These are phyloP conservation scores for Lotmaria passim DNA, from an alignment of 208 protist genomes.

Conservation along the genomic window DNA sequence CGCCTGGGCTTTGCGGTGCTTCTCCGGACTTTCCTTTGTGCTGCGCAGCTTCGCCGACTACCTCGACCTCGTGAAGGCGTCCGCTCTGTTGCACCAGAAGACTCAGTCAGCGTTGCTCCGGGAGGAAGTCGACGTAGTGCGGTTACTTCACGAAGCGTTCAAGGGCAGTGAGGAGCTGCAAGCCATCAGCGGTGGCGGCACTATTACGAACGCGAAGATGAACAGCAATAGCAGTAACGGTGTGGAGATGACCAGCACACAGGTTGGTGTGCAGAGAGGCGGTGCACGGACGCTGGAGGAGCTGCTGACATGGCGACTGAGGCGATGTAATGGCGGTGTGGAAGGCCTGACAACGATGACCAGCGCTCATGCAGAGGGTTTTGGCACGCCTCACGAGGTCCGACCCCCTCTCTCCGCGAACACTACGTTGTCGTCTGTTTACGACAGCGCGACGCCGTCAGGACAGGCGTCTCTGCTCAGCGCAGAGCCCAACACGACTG, in stretches of 20 bases:
- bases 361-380: not conserved
- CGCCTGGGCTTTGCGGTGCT: constrained; percentile 34
- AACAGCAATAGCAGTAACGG: too few relatives aligned
- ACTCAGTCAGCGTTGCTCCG: not conserved
- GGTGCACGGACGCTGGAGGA: constrained; percentile 13
- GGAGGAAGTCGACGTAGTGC: not conserved
- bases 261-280: not conserved
- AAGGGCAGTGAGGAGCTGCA: not conserved
- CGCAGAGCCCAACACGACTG: not conserved
- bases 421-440: not conserved
- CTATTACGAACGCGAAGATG: not conserved
- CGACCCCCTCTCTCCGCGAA: not conserved
- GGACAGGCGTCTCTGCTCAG: not conserved
- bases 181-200: not conserved
- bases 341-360: not conserved
- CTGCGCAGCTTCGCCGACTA: constrained; percentile 31
- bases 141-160: not conserved
- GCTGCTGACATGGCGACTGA: constrained; percentile 27
- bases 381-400: not conserved
- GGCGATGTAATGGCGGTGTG: not conserved
- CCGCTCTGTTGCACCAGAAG: not conserved
- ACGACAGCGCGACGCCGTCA: not conserved
- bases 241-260: not conserved
- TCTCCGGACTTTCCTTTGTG: constrained; percentile 22
- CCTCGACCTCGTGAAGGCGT: constrained; percentile 15